Evolutionary conservation across 495 filamentous ascomycete genomes (phyloP), one percentile per base, ranked within the genome.

Genomic region (Xylaria flabelliformis): DNA sequence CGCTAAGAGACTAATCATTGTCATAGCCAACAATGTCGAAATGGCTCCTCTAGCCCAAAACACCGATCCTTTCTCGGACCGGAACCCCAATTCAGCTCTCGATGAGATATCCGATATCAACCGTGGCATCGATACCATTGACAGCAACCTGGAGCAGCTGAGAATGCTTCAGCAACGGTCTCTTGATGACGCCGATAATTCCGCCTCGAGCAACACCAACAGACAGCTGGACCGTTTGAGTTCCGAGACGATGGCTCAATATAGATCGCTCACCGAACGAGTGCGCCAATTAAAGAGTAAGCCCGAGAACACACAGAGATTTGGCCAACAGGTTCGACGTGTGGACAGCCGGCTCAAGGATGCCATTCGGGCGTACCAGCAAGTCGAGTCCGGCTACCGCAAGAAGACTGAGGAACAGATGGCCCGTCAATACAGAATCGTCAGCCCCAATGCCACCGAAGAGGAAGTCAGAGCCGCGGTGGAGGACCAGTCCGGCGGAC

Each of bases 361-460:
- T 71, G 91, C 93, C 59, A 92, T 97, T 80, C 88, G 93, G 68
- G 85, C 89, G 61, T 98, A 95, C 84, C 93, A 94, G 81, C 85
- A 85, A 71, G 82, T 92, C 53, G 95, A 98, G 80, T 85, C 85
- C 1, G 86, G 90, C 42, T 97, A 93, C 85, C 88, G 91, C 74
- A 90, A 91, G 80, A 89, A 91, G 74, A 85, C 94, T n/a, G 85
- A 90, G 71, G 91, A 91, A 51, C 94, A 96, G 80, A 91, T 94
- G 81, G 92, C 90, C 72, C 89, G 96, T 64, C 94, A 97, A 75
- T 96, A 95, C 81, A 88, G 92, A 71, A 97, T 98, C 78, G 94
- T 96, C 73, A 88, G 89, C 74, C 94, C 95, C 21, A 91, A 97
- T 71, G 93, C 93, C 9, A 89, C 88, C 69, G 94, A 97, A 36